Conservation (phyloP, 2,329 filamentous ascomycete species). For the Colletotrichum sp. region DNA sequence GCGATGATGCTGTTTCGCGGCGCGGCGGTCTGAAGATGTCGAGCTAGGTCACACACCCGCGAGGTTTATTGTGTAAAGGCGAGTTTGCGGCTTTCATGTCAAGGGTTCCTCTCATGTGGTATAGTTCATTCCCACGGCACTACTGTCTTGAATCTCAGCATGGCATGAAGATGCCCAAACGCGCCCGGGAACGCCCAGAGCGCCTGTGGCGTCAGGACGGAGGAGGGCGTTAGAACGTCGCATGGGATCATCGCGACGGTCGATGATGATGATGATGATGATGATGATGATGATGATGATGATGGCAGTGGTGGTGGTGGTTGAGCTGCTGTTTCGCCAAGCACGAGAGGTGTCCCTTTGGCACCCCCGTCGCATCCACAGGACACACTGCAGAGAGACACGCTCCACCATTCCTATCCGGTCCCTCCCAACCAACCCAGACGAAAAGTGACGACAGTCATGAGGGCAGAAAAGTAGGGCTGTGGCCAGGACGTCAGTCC, state of each 20-base stretch:
- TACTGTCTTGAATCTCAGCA: background rate
- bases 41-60: background rate
- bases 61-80: background rate
- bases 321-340: background rate
- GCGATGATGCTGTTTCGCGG: background rate
- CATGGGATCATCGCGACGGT: background rate
- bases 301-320: background rate
- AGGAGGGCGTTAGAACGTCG: background rate
- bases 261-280: background rate
- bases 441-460: background rate
- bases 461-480: conserved; percentile 11
- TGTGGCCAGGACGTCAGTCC: background rate
- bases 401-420: background rate
- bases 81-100: background rate
- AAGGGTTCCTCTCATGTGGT: background rate
- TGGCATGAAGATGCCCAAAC: background rate
- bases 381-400: background rate
- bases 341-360: background rate
- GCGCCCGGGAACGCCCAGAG: background rate
- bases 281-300: background rate
- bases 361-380: background rate
- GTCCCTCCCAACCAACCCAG: background rate
- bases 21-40: background rate
- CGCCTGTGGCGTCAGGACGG: background rate
- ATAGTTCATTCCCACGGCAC: background rate